Base-by-base conservation (phyloP, 495 filamentous ascomycete genomes). In the Extremus antarcticus region DNA sequence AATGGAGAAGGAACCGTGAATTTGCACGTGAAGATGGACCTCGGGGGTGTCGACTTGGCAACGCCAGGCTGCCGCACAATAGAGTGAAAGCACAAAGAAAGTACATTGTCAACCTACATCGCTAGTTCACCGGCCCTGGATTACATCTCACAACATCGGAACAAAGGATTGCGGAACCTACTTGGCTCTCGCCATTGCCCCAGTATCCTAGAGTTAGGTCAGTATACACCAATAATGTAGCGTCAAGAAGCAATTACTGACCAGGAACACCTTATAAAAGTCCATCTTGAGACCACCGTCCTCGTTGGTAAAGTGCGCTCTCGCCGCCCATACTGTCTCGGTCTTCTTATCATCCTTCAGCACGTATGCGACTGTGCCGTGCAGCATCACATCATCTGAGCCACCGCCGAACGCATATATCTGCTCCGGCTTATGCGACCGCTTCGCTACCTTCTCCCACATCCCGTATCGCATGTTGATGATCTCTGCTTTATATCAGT, bases 181-280 rank as follows among this genome's bases (percentile, higher is more conserved):
- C 40, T 54, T 25, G 1, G 51, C 51, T 32, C 29, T 45, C 51
- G 51, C 17, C 56, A 58, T 58, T 10, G 56, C 56, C 25, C 40
- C 56, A 15, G 56, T 54, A 29, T 58, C 56, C 56, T 58, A 29
- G 22, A 24, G 8, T 2, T 2, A 32, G n/a, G 50, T 58, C 24
- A 58, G 56, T 23, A 25, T 23, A 25, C 29, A 3, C 11, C 10
- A 48, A 25, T 35, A 3, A 24, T 23, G 13, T 35, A 22, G 9
- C 20, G 24, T 21, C 3, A 10, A n/a, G 21, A n/a, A 43, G 25
- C 43, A 10, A 21, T 17, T 17, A 72, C 75, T 59, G 50, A 81
- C 80, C 68, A 85, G 65, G 68, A 82, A 85, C 55, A 85, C 81
- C 67, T 83, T 79, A 72, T 85, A 85, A 60, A 78, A 79, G 55